Percentiles rank a stretch among this genome's conserved stretches.
Evolutionary conservation across 208 protist species (phyloP).

Genomic region (Crithidia expoeki): DNA sequence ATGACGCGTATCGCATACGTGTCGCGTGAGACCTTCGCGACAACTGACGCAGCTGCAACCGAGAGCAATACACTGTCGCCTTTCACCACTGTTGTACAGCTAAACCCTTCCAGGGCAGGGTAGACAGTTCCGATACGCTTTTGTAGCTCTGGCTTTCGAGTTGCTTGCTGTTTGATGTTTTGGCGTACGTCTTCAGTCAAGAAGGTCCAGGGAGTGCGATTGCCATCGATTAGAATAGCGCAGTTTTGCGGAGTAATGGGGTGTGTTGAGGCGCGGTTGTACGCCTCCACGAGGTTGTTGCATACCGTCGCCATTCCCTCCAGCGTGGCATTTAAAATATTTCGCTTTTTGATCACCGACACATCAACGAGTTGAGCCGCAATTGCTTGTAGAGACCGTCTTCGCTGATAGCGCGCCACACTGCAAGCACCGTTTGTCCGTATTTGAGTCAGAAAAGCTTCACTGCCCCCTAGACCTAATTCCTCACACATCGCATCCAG

Average conservation of each 20-base stretch:
- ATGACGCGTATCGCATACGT: constrained; percentile 38
- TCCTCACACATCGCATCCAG: constrained; percentile 33
- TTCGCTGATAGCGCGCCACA: constrained; percentile 9
- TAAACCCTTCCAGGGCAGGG: constrained; percentile 22
- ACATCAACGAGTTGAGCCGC: constrained; percentile 32
- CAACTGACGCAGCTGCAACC: constrained; percentile 48
- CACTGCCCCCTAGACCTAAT: constrained; percentile 3
- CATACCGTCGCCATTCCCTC: constrained; percentile 54
- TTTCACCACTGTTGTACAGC: constrained; percentile 36
- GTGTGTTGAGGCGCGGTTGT: constrained; percentile 7
- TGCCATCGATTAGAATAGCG: constrained; percentile 54
- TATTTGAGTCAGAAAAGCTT: not conserved
- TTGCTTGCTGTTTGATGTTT: not conserved
- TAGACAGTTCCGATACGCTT: constrained; percentile 33
- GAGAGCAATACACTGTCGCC: constrained; percentile 42
- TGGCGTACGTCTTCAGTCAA: constrained; percentile 22
- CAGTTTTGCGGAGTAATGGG: constrained; percentile 38
- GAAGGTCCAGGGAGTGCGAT: constrained; percentile 51
- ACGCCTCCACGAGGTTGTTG: constrained; percentile 23
- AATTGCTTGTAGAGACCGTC: constrained; percentile 28
- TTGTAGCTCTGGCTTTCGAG: constrained; percentile 19
- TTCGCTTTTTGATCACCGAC: constrained; percentile 41
- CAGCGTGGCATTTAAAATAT: constrained; percentile 65
- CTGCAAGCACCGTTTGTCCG: constrained; percentile 6
- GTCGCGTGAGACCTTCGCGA: constrained; percentile 57